Evolutionary conservation across 148 eudicot species (phyloP).

Genomic region (Vaccinium darrowii): DNA sequence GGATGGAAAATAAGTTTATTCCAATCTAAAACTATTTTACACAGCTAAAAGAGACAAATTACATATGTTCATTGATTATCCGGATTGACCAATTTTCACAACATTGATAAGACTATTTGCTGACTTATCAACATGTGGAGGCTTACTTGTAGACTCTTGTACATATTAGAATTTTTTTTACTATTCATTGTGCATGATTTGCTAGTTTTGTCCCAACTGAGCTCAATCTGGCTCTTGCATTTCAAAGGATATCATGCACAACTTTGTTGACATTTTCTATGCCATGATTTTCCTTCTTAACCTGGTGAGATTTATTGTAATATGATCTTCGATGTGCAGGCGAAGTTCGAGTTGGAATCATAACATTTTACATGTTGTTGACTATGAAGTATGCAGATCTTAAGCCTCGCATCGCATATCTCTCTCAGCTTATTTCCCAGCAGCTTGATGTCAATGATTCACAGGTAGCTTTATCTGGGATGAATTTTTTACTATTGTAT

Average conservation of each 20-base stretch:
- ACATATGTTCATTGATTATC: neutral
- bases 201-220: neutral
- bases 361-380: slow-evolving; percentile 62
- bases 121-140: neutral
- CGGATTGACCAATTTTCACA: neutral
- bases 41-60: neutral
- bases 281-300: neutral
- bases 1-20: neutral
- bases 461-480: slow-evolving; percentile 50
- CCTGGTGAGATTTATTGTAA: neutral
- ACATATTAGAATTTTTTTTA: neutral
- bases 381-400: slow-evolving; percentile 48
- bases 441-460: slow-evolving; percentile 58
- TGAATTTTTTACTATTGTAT: neutral
- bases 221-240: slow-evolving; percentile 8
- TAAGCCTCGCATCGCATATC: slow-evolving; percentile 61
- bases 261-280: neutral
- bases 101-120: neutral
- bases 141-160: neutral
- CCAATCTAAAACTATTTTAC: neutral
- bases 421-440: slow-evolving; percentile 53
- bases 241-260: neutral
- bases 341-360: slow-evolving; percentile 46
- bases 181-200: neutral
- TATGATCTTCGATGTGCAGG: slow-evolving; percentile 39